Conservation (phyloP, 2,329 filamentous ascomycete species). For the Grosmannia clavigera region DNA sequence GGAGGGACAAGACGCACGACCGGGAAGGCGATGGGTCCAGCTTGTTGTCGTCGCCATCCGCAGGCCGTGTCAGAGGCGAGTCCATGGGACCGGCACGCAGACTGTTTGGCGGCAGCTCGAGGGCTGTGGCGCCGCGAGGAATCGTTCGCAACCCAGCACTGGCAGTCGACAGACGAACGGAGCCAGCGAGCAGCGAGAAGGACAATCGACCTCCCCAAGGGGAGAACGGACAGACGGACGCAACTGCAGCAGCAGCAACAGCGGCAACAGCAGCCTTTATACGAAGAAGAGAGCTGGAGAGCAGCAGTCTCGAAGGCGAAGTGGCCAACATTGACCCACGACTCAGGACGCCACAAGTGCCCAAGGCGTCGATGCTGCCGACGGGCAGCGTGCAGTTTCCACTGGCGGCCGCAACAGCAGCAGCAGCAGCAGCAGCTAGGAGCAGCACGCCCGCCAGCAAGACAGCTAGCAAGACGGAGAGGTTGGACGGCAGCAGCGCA, state of each 20-base stretch:
- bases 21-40: too few relatives aligned
- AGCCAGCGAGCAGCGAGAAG: too few relatives aligned
- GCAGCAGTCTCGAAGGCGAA: background rate
- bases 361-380: slow-evolving; percentile 1
- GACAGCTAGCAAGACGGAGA: background rate
- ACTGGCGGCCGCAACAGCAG: background rate
- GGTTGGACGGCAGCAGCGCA: background rate
- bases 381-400: background rate
- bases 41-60: background rate
- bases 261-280: background rate
- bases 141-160: background rate
- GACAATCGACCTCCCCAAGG: too few relatives aligned
- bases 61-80: too few relatives aligned
- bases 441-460: background rate
- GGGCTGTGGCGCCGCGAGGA: background rate
- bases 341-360: background rate
- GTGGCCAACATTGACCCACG: background rate
- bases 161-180: background rate
- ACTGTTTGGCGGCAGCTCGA: background rate
- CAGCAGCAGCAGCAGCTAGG: background rate
- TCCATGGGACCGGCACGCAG: background rate
- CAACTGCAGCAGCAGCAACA: background rate
- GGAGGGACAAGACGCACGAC: background rate
- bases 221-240: background rate
- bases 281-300: background rate